Evolutionary conservation across 192 early-diverging fungal genomes (phyloP).

Genomic region (Dissophora globulifera): DNA sequence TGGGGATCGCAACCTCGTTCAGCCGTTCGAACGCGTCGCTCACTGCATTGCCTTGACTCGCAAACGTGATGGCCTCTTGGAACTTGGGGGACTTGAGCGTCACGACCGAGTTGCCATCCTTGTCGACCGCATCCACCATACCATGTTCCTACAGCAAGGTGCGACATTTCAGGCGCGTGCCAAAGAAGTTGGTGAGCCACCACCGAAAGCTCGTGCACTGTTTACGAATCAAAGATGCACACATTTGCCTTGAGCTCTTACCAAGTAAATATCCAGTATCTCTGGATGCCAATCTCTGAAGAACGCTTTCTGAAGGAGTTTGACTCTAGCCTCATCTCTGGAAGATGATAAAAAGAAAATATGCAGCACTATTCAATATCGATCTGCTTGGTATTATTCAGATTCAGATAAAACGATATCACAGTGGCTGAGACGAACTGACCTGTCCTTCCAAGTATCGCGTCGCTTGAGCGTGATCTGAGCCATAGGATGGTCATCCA

Average conservation of each 20-base stretch:
- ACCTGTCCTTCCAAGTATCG: conserved; percentile 60
- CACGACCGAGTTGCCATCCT: conserved; percentile 39
- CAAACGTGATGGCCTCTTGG: conserved; percentile 57
- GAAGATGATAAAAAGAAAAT: not conserved
- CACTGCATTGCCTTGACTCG: conserved; percentile 11
- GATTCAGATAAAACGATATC: too few species aligned
- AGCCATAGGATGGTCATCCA: conserved; percentile 17
- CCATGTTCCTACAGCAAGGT: conserved; percentile 51
- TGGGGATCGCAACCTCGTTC: conserved; percentile 44
- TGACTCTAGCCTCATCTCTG: conserved; percentile 19
- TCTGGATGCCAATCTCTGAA: conserved; percentile 61
- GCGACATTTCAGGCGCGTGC: too few species aligned
- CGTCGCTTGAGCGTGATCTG: conserved; percentile 52
- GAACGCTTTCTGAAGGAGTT: conserved; percentile 41
- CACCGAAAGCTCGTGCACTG: not conserved
- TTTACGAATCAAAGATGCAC: too few species aligned
- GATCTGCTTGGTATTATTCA: too few species aligned
- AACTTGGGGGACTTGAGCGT: conserved; percentile 57
- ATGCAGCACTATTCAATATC: too few species aligned
- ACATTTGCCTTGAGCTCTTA: too few species aligned
- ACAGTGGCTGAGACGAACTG: not conserved
- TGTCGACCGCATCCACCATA: conserved; percentile 51
- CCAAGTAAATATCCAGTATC: conserved; percentile 62
- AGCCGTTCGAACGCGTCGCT: conserved; percentile 42
- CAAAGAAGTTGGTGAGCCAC: not conserved